Evolutionary conservation across 495 filamentous ascomycete species (phyloP).

Genomic region (Tuber melanosporum): DNA sequence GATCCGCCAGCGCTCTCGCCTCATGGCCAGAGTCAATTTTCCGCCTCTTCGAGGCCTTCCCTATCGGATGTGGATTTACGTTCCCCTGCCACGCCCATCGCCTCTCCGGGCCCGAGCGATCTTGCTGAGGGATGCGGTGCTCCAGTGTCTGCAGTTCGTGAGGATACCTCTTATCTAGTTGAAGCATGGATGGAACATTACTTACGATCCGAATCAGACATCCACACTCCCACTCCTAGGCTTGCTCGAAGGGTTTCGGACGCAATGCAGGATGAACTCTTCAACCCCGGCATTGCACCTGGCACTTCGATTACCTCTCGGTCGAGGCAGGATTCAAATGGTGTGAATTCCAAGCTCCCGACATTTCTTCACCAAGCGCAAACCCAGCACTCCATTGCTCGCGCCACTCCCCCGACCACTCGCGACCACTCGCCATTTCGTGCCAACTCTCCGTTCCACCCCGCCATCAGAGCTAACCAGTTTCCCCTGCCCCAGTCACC

Average conservation of each 20-base stretch:
- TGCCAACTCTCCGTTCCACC: constrained; percentile 62
- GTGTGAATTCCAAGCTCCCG: constrained; percentile 50
- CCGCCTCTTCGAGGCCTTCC: constrained; percentile 34
- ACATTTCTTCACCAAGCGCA: constrained; percentile 65
- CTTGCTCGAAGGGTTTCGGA: constrained; percentile 81
- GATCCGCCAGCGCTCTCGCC: constrained; percentile 39
- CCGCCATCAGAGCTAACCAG: constrained; percentile 44
- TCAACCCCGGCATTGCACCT: constrained; percentile 50
- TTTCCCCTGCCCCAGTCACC: constrained; percentile 44
- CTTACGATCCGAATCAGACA: constrained; percentile 51
- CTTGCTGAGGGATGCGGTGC: constrained; percentile 27
- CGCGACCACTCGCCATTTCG: constrained; percentile 80
- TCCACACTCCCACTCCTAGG: constrained; percentile 58
- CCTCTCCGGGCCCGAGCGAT: constrained; percentile 27
- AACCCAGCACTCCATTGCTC: constrained; percentile 56
- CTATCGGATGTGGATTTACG: constrained; percentile 36
- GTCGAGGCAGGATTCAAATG: constrained; percentile 40
- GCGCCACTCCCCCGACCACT: constrained; percentile 53
- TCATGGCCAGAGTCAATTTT: constrained; percentile 24
- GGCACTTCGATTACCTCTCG: constrained; percentile 47
- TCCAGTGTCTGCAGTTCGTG: constrained; percentile 42
- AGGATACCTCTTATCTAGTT: constrained; percentile 47
- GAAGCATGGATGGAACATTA: constrained; percentile 56
- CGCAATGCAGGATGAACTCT: constrained; percentile 76
- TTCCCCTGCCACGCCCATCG: constrained; percentile 35